A percentile compares a stretch with the other conserved stretches of the same genome.
Evolutionary conservation across 2,329 filamentous ascomycete species (phyloP).

Genomic region (Ophiostoma populinum): DNA sequence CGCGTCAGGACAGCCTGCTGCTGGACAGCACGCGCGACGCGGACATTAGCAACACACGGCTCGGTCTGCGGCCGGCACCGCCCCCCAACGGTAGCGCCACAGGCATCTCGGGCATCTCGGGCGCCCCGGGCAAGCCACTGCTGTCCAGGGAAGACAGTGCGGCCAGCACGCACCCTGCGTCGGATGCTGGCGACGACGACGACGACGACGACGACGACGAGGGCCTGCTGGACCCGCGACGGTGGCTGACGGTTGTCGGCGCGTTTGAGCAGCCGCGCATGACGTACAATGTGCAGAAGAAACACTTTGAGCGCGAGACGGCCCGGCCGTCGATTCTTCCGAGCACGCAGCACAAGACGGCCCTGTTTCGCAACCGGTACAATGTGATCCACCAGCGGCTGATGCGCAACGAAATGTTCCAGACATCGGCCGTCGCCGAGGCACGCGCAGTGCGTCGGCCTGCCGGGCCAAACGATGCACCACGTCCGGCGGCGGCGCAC

Average conservation of each 20-base stretch:
- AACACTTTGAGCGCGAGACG: conserved; percentile 70
- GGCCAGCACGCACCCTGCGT: conserved; percentile 43
- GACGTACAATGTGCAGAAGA: conserved; percentile 62
- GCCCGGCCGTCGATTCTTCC: conserved; percentile 58
- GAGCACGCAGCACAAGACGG: conserved; percentile 62
- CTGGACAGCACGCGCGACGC: conserved; percentile 36
- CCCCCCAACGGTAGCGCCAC: conserved; percentile 11
- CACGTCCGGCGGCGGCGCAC: conserved; percentile 36
- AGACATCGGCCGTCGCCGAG: conserved; percentile 57
- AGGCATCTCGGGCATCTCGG: not conserved
- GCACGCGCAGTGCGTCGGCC: conserved; percentile 23
- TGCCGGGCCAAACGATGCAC: conserved; percentile 65
- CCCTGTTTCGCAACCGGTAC: conserved; percentile 76
- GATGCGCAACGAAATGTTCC: conserved; percentile 83
- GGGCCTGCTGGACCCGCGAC: conserved; percentile 47
- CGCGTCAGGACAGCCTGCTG: conserved; percentile 46
- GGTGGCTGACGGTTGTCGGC: conserved; percentile 69
- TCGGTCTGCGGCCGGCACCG: conserved; percentile 30
- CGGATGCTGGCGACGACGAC: conserved; percentile 43
- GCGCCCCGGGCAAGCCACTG: conserved; percentile 11
- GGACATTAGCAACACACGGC: conserved; percentile 33
- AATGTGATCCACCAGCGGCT: conserved; percentile 84
- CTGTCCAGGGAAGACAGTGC: conserved; percentile 42
- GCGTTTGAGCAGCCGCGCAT: conserved; percentile 76
- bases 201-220: conserved; percentile 45